Base-by-base conservation (phyloP, 2,329 filamentous ascomycete genomes). In the Aureobasidium musti region DNA sequence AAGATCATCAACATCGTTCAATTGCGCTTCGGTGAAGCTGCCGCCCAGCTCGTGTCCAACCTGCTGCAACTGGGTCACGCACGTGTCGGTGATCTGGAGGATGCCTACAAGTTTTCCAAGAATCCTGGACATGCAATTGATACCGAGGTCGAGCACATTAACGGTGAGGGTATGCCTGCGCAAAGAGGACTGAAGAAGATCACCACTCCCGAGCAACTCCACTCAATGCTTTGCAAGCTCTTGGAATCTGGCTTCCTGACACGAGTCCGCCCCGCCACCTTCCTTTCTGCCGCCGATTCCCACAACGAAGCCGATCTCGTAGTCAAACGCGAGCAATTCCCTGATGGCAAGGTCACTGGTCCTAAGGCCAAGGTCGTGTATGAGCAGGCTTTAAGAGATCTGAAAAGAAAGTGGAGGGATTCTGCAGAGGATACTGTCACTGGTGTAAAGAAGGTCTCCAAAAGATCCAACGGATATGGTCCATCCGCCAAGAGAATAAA, bases 1-100 rank as follows among this genome's bases (percentile, higher is more conserved):
- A 95, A 92, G 78, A 90, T 97, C 45, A 80, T 95, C 33, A 86
- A 92, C 70, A 82, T 91, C 68, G 84, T 95, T 50, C 87, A 92
- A 71, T 84, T 84, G 39, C 86, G 89, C 71, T 89, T 92, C 74
- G 94, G 93, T 21, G 80, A 83, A n/a, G 84, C 87, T 69, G 92
- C 92, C 35, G 86, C 87, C 66, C 86, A 88, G 68, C 82, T 97
- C 45, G 84, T 95, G 67, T 87, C 91, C 71, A 89, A 89, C 35
- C 80, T 97, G 49, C 80, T 96, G 68, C 83, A 89, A 65, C 83
- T 93, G 21, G 94, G 94, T 1, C 90, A 95, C 78, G 89, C 89
- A 35, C 87, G 86, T 74, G 82, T 93, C 39, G 84, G 83, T 49
- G 89, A 92, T 71, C 81, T 94, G 50, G 82, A 83, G n/a, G 85